These are phyloP conservation scores for Trichosporon coremiiforme DNA, from an alignment of 1,284 basidiomycete species.

Conservation along the genomic window DNA sequence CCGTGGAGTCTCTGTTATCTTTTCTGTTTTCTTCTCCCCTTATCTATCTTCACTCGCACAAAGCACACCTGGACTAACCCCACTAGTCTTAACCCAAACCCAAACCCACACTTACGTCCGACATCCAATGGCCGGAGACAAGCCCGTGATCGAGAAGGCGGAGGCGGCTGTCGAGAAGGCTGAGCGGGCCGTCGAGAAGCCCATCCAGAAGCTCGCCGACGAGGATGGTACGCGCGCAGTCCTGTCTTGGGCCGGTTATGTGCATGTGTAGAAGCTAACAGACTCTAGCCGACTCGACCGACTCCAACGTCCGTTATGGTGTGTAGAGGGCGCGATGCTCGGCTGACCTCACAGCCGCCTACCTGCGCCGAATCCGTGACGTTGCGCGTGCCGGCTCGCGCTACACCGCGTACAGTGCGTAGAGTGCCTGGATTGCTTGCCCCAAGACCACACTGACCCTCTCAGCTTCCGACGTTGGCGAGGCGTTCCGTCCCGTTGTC, in stretches of 20 bases:
- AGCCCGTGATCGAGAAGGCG: constrained; percentile 6
- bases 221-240: constrained; percentile 17
- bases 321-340: constrained; percentile 19
- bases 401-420: constrained; percentile 76
- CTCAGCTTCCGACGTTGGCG: constrained; percentile 82
- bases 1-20: background rate
- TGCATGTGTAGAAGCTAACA: background rate
- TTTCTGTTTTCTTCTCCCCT: constrained; percentile 1
- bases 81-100: background rate
- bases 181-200: constrained; percentile 20
- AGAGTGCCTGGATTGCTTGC: constrained; percentile 24
- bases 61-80: background rate
- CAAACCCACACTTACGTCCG: background rate
- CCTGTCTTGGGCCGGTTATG: too few relatives aligned
- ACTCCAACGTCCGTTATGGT: constrained; percentile 55
- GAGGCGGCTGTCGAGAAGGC: constrained; percentile 19
- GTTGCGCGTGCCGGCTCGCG: constrained; percentile 72
- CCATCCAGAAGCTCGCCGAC: constrained; percentile 10
- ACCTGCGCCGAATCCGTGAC: constrained; percentile 75
- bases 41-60: background rate
- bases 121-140: constrained; percentile 3
- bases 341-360: constrained; percentile 64
- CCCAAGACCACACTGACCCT: constrained; percentile 31
- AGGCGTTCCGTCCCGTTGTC: constrained; percentile 87
- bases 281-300: constrained; percentile 51